A percentile compares a stretch with the other conserved stretches of the same genome.
Conservation (phyloP, 108 stramenopile species). For the Discostella pseudostelligera region DNA sequence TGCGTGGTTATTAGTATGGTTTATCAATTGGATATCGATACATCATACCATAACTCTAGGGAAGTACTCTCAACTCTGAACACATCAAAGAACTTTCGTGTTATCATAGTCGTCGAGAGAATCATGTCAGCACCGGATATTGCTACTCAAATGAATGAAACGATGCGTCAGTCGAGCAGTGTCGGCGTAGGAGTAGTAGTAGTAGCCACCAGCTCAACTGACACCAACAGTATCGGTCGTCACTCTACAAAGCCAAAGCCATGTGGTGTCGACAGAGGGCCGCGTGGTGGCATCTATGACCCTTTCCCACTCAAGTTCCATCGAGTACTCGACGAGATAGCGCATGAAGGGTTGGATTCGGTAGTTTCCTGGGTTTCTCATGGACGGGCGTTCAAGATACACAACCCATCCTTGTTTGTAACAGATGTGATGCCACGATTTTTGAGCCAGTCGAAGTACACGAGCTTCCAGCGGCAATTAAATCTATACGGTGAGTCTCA, state of each 20-base stretch:
- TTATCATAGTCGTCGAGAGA: too few relatives aligned
- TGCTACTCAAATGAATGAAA: not conserved
- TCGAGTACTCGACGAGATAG: slow-evolving; percentile 61
- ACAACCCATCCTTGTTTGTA: slow-evolving; percentile 70
- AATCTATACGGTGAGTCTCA: slow-evolving; percentile 56
- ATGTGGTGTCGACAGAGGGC: slow-evolving; percentile 32
- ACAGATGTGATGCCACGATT: slow-evolving; percentile 75
- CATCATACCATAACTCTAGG: too few relatives aligned
- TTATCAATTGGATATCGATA: too few relatives aligned
- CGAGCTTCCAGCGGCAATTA: slow-evolving; percentile 72
- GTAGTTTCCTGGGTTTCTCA: slow-evolving; percentile 80
- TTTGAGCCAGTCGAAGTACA: slow-evolving; percentile 62
- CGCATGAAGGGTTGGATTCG: slow-evolving; percentile 49
- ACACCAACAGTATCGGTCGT: not conserved
- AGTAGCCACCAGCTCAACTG: not conserved
- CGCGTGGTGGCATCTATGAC: slow-evolving; percentile 57
- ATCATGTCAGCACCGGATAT: too few relatives aligned
- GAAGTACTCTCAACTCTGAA: too few relatives aligned
- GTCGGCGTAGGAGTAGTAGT: too few relatives aligned
- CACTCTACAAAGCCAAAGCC: not conserved
- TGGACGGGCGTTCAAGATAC: slow-evolving; percentile 77
- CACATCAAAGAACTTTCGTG: too few relatives aligned
- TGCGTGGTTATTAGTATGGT: too few relatives aligned
- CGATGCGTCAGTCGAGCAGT: not conserved
- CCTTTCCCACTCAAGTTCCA: slow-evolving; percentile 76